Base-by-base conservation (phyloP, 164 flowering plant genomes). In the Stephania yunnanensis region DNA sequence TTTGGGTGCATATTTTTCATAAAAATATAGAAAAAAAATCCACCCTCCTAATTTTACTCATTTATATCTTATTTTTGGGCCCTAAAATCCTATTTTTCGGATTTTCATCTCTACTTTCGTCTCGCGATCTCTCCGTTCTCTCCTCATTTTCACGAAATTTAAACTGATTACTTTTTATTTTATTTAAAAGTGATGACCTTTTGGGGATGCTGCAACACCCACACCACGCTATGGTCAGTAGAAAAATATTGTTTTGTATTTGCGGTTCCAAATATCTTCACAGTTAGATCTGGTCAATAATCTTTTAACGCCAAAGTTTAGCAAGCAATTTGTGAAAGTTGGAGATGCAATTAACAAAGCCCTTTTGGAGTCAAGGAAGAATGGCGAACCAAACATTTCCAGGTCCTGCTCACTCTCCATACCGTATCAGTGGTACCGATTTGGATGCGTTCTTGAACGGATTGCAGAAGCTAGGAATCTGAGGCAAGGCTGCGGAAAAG, bases 201-300 rank as follows among this genome's bases (percentile, higher is more conserved):
- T 85, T 93, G 74, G 99, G 98, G 68, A 89, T 93, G 99, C 68
- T 93, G 79, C 99, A 93, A 80, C 97, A 92, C 76, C 98, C 99
- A 9, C 99, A 90, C 78, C 98, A 95, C 82, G 98, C 98, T 29
- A 95, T 92, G 93, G 99, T 93, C 22, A 46, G 71, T 53, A 25
- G 17, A 25, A 36, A 7, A 10, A 52, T 22, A 30, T 55, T 10
- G 29, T 42, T 12, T 36, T 1, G 12, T 72, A 15, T 68, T 64
- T 15, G 17, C 17, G 13, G 19, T 20, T 42, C 20, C 10, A 20
- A 75, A 53, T 6, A 44, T 68, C 74, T 31, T 44, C 22, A 17
- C 22, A 9, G 36, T 17, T n/a, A n/a, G 3, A 50, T 22, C n/a
- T 22, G 45, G 22, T 70, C 65, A 29, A 8, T 50, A 48, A 72